Conservation (phyloP, 208 protist genomes). For the Porcisia hertigi region DNA sequence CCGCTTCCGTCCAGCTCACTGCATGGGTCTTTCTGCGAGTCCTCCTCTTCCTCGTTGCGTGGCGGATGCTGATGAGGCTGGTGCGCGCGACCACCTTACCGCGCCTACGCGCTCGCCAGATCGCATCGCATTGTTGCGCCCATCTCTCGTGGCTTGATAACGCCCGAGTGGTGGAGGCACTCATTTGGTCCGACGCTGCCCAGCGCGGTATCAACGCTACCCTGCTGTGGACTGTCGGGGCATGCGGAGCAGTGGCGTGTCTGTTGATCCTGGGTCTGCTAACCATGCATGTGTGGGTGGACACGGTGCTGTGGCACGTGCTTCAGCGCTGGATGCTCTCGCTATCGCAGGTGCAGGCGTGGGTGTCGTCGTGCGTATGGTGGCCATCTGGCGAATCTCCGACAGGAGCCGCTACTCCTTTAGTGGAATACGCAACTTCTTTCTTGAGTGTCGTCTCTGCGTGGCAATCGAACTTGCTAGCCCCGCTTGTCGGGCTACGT, state of each 20-base stretch:
- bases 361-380: conserved; percentile 1
- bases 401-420: not conserved
- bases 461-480: not conserved
- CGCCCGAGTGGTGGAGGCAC: not conserved
- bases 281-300: conserved; percentile 22
- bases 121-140: not conserved
- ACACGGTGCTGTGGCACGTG: conserved; percentile 8
- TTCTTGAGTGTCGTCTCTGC: not conserved
- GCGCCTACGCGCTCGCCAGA: conserved; percentile 7
- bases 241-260: conserved; percentile 2
- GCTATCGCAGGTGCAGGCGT: conserved; percentile 1
- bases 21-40: not conserved
- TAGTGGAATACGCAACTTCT: not conserved
- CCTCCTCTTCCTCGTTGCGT: conserved; percentile 2
- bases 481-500: not conserved
- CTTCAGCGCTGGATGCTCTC: not conserved
- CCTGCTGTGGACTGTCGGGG: conserved; percentile 10
- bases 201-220: conserved; percentile 10
- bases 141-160: not conserved
- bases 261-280: conserved; percentile 15
- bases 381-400: not conserved
- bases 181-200: not conserved
- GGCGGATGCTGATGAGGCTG: conserved; percentile 6
- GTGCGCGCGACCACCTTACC: conserved; percentile 4
- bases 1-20: conserved; percentile 3